Base-by-base conservation (phyloP, 73 alveolate species). In the Chromera velia region DNA sequence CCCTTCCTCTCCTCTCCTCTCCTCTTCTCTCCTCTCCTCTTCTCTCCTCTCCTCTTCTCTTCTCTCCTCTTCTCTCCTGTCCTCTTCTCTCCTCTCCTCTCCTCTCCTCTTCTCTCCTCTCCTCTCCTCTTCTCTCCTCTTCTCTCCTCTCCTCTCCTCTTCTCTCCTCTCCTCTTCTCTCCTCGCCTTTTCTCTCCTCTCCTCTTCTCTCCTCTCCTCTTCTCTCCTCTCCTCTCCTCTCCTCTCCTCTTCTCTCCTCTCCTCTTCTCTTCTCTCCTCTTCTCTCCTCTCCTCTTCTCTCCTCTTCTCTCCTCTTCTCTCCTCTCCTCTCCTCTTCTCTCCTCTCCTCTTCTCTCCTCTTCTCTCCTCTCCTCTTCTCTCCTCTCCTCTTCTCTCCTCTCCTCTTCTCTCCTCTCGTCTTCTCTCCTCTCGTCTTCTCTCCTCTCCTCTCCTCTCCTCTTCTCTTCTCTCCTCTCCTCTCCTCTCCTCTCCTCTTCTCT, bases 1-100 rank as follows among this genome's bases (percentile, higher is more conserved):
- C n/a, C n/a, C n/a, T n/a, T n/a, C n/a, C n/a, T n/a, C n/a, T n/a
- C 74, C 74, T 68, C 74, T 68, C 74, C 74, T 68, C 74, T 68
- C 74, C 74, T 68, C 74, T 68, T 48, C 74, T 68, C 74, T 68
- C 74, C 74, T 68, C 74, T 68, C 74, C 49, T 68, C 74, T 68
- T 30, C 74, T 68, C 74, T 68, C 74, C 74, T 68, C 74, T 68
- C 74, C 74, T 68, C 74, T 68, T 48, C 74, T 68, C 74, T 68
- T 48, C 74, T 68, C 74, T 68, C 74, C 74, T 68, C 74, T 68
- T 30, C 74, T 68, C 74, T 68, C 74, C 74, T 68, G 40, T 68
- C 74, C 74, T 68, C 74, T 68, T 48, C 74, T 68, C 74, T 68
- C 74, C 74, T 68, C 74, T 68, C 74, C 74, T 68, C 74, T 68